phyloP scores from a whole-genome alignment of 129 eudicot species.

The Saussurea involucrata region DNA sequence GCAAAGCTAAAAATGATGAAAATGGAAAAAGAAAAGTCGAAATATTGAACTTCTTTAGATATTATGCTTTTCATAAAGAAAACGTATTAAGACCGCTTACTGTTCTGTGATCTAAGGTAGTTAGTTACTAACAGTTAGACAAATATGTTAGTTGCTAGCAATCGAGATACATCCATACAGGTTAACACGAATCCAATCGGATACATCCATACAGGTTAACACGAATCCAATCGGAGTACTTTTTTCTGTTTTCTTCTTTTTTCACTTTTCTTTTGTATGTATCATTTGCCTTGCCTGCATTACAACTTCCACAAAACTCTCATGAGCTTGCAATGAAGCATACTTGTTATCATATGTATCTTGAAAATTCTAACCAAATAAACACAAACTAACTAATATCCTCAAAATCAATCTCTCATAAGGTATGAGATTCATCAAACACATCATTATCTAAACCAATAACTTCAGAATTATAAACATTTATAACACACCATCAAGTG shows the following conservation, averaged over 20 bases:
- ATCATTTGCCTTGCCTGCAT: background rate
- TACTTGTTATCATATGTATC: background rate
- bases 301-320: background rate
- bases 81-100: background rate
- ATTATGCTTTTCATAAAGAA: background rate
- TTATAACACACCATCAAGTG: background rate
- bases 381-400: background rate
- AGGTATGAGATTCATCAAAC: background rate
- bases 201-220: too few species aligned
- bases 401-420: background rate
- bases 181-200: background rate
- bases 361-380: background rate
- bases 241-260: background rate
- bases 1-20: background rate
- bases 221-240: background rate
- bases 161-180: background rate
- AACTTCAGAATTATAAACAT: background rate
- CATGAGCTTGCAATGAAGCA: background rate
- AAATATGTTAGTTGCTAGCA: background rate
- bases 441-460: background rate
- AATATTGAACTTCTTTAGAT: background rate
- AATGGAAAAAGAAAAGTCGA: background rate
- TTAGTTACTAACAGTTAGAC: background rate
- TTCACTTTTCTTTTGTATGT: background rate
- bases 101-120: background rate